A percentile compares a stretch with the other conserved stretches of the same genome.
phyloP scores from a whole-genome alignment of 2,329 filamentous ascomycete species.

The Raffaelea arxii region DNA sequence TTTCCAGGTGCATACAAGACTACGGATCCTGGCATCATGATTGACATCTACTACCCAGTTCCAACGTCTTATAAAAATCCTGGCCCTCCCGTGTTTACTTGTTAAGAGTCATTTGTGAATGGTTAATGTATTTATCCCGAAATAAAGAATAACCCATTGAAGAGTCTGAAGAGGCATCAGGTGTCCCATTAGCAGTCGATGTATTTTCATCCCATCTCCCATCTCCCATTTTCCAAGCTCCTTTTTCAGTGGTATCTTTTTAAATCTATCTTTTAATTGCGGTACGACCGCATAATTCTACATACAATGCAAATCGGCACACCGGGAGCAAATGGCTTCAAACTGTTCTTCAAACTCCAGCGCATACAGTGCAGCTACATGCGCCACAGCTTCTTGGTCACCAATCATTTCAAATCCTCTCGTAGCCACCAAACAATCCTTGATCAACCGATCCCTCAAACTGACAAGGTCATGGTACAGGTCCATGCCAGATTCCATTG shows the following conservation, averaged over 20 bases:
- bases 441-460: slow-evolving; percentile 5
- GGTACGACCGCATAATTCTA: too few species aligned
- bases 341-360: slow-evolving; percentile 5
- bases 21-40: slow-evolving; percentile 15
- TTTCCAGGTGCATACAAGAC: slow-evolving; percentile 16
- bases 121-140: too few species aligned
- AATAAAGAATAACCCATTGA: too few species aligned
- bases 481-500: slow-evolving; percentile 3
- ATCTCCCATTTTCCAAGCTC: too few species aligned
- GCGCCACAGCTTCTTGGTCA: slow-evolving; percentile 5
- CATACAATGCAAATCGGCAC: background rate
- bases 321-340: background rate
- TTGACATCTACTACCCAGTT: slow-evolving; percentile 17
- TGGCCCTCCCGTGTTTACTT: slow-evolving; percentile 9
- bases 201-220: too few species aligned
- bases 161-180: too few species aligned
- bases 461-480: slow-evolving; percentile 3
- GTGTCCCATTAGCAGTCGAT: too few species aligned
- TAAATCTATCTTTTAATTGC: too few species aligned
- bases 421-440: slow-evolving; percentile 7
- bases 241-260: too few species aligned
- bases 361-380: slow-evolving; percentile 8
- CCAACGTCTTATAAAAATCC: slow-evolving; percentile 15
- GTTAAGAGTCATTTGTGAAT: background rate
- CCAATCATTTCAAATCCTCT: background rate